A percentile compares a stretch with the other conserved stretches of the same genome.
phyloP scores from a whole-genome alignment of 768 basidiomycete species.

The Boletus sp. region DNA sequence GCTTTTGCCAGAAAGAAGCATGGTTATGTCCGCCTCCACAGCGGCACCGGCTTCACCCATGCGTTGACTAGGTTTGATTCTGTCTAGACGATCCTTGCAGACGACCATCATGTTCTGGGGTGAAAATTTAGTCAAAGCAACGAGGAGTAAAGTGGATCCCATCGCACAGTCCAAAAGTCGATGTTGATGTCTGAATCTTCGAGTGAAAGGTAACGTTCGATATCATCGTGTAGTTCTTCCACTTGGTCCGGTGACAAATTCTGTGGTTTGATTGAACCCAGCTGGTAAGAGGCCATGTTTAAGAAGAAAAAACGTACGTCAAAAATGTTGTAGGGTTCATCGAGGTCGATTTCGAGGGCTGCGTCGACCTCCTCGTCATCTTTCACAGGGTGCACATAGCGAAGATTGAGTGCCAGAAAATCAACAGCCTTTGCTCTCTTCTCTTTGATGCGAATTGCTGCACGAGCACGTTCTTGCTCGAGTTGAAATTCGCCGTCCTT shows the following conservation, averaged over 20 bases:
- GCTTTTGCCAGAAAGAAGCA: slow-evolving; percentile 78
- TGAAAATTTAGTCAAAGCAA: slow-evolving; percentile 2
- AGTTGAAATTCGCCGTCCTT: slow-evolving; percentile 98
- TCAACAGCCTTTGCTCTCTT: slow-evolving; percentile 98
- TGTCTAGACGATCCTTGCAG: slow-evolving; percentile 85
- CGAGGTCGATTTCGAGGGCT: slow-evolving; percentile 94
- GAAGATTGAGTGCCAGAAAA: slow-evolving; percentile 92
- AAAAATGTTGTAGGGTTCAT: slow-evolving; percentile 97
- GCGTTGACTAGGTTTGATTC: slow-evolving; percentile 58
- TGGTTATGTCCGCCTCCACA: slow-evolving; percentile 82
- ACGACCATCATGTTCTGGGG: slow-evolving; percentile 94
- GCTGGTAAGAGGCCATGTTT: neutral
- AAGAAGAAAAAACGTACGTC: slow-evolving; percentile 55
- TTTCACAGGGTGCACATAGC: slow-evolving; percentile 78
- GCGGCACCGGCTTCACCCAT: slow-evolving; percentile 67
- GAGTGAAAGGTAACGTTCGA: slow-evolving; percentile 84
- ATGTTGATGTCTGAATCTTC: slow-evolving; percentile 83
- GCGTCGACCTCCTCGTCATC: slow-evolving; percentile 80
- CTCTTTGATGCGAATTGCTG: slow-evolving; percentile 92
- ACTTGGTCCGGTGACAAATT: slow-evolving; percentile 85
- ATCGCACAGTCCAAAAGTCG: slow-evolving; percentile 93
- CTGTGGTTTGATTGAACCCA: slow-evolving; percentile 37
- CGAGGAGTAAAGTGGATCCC: neutral
- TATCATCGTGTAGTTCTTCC: slow-evolving; percentile 91
- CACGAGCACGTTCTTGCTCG: slow-evolving; percentile 86